Evolutionary conservation across 2,329 filamentous ascomycete species (phyloP).

Genomic region (Cercospora beticola): DNA sequence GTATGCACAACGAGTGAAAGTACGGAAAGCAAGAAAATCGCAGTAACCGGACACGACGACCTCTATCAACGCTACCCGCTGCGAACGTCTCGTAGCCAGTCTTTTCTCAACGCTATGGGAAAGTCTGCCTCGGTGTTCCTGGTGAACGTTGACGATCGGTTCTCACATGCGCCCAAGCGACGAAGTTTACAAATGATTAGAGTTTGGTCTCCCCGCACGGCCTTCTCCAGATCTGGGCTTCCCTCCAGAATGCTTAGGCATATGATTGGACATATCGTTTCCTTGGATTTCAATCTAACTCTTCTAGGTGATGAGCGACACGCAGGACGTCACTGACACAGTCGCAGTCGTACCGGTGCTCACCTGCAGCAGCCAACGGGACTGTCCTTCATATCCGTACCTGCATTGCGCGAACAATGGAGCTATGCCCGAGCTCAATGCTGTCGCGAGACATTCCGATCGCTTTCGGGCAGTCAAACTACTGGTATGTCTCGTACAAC

Average conservation of each 20-base stretch:
- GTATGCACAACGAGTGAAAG: constrained; percentile 2
- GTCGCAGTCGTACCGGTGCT: not conserved
- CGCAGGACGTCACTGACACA: not conserved
- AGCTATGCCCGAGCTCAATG: not conserved
- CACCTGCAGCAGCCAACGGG: not conserved
- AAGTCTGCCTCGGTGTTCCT: constrained; percentile 11
- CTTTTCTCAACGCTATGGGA: not conserved
- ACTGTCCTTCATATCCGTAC: not conserved
- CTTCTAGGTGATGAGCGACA: not conserved
- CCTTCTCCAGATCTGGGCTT: constrained; percentile 2
- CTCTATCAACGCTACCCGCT: constrained; percentile 11
- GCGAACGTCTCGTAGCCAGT: constrained; percentile 11
- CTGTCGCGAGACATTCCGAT: not conserved
- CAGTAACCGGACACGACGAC: constrained; percentile 4
- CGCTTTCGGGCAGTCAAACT: not conserved
- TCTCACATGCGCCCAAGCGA: constrained; percentile 4
- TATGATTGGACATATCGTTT: constrained; percentile 9
- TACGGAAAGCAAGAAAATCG: constrained; percentile 6
- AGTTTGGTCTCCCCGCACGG: constrained; percentile 2
- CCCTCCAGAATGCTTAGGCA: not conserved
- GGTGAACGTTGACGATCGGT: not conserved
- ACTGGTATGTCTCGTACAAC: not conserved
- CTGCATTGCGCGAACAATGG: constrained; percentile 1
- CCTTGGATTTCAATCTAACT: not conserved
- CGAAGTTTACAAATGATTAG: not conserved